phyloP scores from a whole-genome alignment of 768 basidiomycete species.

The Lactifluus pinguis region DNA sequence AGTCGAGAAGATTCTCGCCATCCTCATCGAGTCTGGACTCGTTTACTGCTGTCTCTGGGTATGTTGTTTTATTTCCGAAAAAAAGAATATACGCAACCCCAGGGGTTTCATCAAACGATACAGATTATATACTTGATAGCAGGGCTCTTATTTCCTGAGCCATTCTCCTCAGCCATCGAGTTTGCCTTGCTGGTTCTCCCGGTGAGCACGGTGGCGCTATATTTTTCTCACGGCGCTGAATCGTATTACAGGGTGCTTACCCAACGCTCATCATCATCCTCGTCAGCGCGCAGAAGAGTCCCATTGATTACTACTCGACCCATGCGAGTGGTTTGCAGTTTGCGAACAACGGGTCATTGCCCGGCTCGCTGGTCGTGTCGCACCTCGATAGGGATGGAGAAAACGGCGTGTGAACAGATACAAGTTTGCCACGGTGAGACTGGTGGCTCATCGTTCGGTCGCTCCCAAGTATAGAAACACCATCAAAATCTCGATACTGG shows the following conservation, averaged over 20 bases:
- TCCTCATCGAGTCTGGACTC: too few species aligned
- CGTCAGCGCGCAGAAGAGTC: conserved; percentile 12
- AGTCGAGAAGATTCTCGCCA: too few species aligned
- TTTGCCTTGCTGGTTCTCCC: background rate
- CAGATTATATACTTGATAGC: conserved; percentile 7
- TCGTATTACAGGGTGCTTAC: conserved; percentile 1
- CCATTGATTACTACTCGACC: conserved; percentile 4
- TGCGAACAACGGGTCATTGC: background rate
- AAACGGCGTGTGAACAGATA: background rate
- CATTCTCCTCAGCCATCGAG: conserved; percentile 1
- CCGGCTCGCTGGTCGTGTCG: background rate
- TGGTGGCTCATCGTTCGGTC: too few species aligned
- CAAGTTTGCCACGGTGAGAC: too few species aligned
- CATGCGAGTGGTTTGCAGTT: conserved; percentile 8
- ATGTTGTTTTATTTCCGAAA: too few species aligned
- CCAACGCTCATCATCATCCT: conserved; percentile 12
- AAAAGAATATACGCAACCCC: too few species aligned
- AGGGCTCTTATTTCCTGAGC: conserved; percentile 4
- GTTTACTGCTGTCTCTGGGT: too few species aligned
- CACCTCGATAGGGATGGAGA: conserved; percentile 1
- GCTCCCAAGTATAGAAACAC: too few species aligned
- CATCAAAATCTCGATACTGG: too few species aligned
- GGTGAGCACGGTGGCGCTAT: background rate
- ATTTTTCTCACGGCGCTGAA: background rate
- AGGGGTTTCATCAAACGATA: too few species aligned